Conservation (phyloP, 345 rosid species). For the Populus nigra region DNA sequence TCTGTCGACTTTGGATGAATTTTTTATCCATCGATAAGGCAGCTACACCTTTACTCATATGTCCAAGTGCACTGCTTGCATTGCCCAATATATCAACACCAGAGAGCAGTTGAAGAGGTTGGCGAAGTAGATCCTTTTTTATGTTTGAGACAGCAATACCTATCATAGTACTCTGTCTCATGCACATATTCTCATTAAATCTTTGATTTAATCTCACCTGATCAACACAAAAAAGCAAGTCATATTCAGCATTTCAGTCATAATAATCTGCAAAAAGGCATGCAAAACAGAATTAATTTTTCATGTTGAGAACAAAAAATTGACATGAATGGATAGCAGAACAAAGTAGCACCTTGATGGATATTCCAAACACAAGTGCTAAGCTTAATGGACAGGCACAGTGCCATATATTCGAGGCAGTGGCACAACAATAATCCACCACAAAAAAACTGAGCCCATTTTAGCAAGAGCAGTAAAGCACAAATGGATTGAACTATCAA, state of each 20-base stretch:
- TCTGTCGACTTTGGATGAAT: slow-evolving; percentile 89
- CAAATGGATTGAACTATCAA: background rate
- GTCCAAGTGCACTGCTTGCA: slow-evolving; percentile 99
- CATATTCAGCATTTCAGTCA: slow-evolving; percentile 8
- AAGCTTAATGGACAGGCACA: background rate
- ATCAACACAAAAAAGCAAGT: slow-evolving; percentile 18
- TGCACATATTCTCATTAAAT: slow-evolving; percentile 72
- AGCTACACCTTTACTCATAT: slow-evolving; percentile 99
- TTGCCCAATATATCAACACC: slow-evolving; percentile 97
- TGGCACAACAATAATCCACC: background rate
- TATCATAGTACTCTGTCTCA: slow-evolving; percentile 93
- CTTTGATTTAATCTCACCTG: slow-evolving; percentile 89
- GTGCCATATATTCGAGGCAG: background rate
- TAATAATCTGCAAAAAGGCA: slow-evolving; percentile 8
- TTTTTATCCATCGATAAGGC: slow-evolving; percentile 97
- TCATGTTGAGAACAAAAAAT: background rate
- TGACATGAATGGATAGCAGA: background rate
- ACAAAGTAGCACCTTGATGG: background rate
- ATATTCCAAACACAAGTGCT: background rate
- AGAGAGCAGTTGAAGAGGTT: slow-evolving; percentile 92
- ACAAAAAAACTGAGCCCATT: background rate
- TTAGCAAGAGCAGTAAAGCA: background rate
- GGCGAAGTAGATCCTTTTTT: slow-evolving; percentile 90
- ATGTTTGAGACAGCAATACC: slow-evolving; percentile 70
- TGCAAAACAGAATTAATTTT: background rate